Base-by-base conservation (phyloP, 2,329 filamentous ascomycete genomes). In the Stagonosporopsis cucurbitacearum region DNA sequence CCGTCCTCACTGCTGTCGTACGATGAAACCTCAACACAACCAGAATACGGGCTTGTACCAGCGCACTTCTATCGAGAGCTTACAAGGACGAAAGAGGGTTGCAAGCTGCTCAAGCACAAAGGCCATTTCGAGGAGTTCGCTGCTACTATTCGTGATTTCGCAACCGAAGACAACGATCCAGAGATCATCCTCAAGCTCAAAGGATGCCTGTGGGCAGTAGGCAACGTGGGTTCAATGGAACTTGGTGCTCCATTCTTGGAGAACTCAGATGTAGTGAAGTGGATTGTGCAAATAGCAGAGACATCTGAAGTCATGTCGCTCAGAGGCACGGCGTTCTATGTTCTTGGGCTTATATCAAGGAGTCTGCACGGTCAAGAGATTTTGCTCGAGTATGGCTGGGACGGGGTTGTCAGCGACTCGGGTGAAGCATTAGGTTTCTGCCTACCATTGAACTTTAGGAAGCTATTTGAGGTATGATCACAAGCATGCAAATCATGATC, bases 141-240 rank as follows among this genome's bases (percentile, higher is more conserved):
- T 0, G 83, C 86, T 41, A 97, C 91, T 0, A 96, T 99, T 63
- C 88, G 89, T 44, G 92, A 98, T 60, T 89, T 92, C 66, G 90
- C 89, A 32, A 88, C 93, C 80, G 89, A 95, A 65, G 88, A 88
- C 37, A 89, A 96, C 63, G 95, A 99, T 67, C 74, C 84, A 0
- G 95, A 99, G 75, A 84, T 89, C 22, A 87, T 98, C 40, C 86
- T 92, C 55, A 98, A 97, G 73, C 92, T 98, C 62, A 99, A 99
- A 75, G 95, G 93, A 7, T 97, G 92, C 72, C 81, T 99, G 43
- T 99, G 95, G 95, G 95, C 95, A 0, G 92, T 99, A 1, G 95
- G 95, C 22, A 99, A 99, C 66, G 94, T 99, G 33, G 95, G 95
- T 0, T 97, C 93, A 0, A 98, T 99, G 93, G 94, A 98, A 68